Percentiles rank a stretch among this genome's conserved stretches.
phyloP scores from a whole-genome alignment of 495 filamentous ascomycete genomes.

The Amphirosellinia nigrospora region DNA sequence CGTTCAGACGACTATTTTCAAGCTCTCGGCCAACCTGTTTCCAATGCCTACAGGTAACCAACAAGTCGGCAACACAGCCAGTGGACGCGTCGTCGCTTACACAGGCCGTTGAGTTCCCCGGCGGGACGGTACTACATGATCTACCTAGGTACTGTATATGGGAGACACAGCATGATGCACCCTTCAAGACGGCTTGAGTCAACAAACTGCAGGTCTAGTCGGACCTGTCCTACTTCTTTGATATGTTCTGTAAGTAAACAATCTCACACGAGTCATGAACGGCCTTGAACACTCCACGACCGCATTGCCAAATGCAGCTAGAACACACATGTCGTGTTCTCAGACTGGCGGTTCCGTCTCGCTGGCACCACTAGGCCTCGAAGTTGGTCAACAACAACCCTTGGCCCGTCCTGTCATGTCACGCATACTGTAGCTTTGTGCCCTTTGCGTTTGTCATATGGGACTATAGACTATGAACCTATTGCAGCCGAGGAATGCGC shows the following conservation, averaged over 20 bases:
- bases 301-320: constrained; percentile 24
- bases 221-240: constrained; percentile 12
- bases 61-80: neutral
- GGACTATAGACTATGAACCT: neutral
- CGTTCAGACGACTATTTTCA: neutral
- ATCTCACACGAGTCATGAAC: constrained; percentile 19
- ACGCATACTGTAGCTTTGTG: neutral
- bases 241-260: constrained; percentile 5
- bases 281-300: constrained; percentile 7
- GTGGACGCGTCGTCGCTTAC: neutral
- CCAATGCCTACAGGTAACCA: neutral
- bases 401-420: constrained; percentile 8
- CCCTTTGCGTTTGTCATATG: neutral
- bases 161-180: neutral
- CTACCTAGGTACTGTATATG: neutral
- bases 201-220: constrained; percentile 11
- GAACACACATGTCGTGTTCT: constrained; percentile 21
- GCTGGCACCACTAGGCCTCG: constrained; percentile 24
- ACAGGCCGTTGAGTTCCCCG: constrained; percentile 17
- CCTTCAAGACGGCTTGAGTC: constrained; percentile 6
- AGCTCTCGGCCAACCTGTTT: neutral
- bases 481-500: neutral
- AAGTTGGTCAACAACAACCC: constrained; percentile 5
- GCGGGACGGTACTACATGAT: constrained; percentile 7
- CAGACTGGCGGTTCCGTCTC: constrained; percentile 22